These are phyloP conservation scores for Stagonosporopsis vannaccii DNA, from an alignment of 2,329 filamentous ascomycete species.

Conservation along the genomic window DNA sequence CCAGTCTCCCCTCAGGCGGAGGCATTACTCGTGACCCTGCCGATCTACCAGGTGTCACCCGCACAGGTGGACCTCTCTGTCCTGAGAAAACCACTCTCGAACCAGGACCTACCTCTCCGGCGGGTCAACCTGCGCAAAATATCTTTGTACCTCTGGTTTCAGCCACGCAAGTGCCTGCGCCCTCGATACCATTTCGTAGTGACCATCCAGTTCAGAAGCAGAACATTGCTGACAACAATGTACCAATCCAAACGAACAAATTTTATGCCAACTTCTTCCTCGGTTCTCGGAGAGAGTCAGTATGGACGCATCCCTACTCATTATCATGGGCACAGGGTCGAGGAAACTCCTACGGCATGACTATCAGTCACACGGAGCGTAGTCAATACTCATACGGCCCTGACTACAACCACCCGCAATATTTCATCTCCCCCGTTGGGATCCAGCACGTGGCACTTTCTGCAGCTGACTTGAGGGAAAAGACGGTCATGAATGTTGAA, in stretches of 20 bases:
- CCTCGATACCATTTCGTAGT: conserved; percentile 44
- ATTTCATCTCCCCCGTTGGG: conserved; percentile 83
- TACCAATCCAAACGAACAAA: conserved; percentile 75
- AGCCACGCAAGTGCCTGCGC: conserved; percentile 49
- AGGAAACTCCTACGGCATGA: conserved; percentile 77
- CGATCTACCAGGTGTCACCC: conserved; percentile 26
- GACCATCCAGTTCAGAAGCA: conserved; percentile 53
- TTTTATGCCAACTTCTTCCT: conserved; percentile 78
- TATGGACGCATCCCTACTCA: conserved; percentile 73
- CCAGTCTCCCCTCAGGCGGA: conserved; percentile 39
- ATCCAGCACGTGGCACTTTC: conserved; percentile 85
- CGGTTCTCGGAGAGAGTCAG: conserved; percentile 70
- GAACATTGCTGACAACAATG: conserved; percentile 47
- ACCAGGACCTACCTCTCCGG: conserved; percentile 35
- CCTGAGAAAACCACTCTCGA: conserved; percentile 39
- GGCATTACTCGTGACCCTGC: conserved; percentile 40
- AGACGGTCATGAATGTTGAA: conserved; percentile 64
- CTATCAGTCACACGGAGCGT: conserved; percentile 76
- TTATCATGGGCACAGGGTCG: conserved; percentile 55
- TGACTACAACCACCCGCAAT: conserved; percentile 57
- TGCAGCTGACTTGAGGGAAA: conserved; percentile 72
- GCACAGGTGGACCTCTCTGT: conserved; percentile 30
- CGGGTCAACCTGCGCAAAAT: conserved; percentile 28
- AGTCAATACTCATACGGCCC: conserved; percentile 64
- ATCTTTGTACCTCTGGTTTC: conserved; percentile 52